These are phyloP conservation scores for Brassica rapa DNA, from an alignment of 345 rosid species.

Conservation along the genomic window DNA sequence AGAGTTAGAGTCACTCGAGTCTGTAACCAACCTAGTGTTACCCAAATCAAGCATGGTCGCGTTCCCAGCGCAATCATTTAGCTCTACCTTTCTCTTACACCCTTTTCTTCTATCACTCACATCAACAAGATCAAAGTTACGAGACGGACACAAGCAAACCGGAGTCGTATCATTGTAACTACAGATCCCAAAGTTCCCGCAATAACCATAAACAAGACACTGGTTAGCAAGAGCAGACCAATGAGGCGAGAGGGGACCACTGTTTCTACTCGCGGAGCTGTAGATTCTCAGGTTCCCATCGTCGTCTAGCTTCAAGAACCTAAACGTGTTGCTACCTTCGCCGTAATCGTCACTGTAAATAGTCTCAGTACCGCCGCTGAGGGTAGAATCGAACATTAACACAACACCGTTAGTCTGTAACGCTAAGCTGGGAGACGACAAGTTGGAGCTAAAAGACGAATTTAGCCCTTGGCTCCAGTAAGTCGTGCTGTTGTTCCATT, in stretches of 20 bases:
- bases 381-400: conserved; percentile 36
- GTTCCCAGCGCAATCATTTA: conserved; percentile 48
- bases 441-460: conserved; percentile 48
- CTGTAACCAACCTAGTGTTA: conserved; percentile 47
- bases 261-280: conserved; percentile 36
- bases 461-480: conserved; percentile 66
- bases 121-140: conserved; percentile 57
- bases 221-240: conserved; percentile 66
- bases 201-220: conserved; percentile 61
- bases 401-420: conserved; percentile 53
- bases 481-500: conserved; percentile 48
- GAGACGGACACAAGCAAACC: conserved; percentile 60
- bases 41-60: conserved; percentile 53
- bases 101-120: conserved; percentile 51
- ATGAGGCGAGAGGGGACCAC: conserved; percentile 30
- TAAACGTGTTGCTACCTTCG: conserved; percentile 50
- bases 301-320: conserved; percentile 55
- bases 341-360: conserved; percentile 60
- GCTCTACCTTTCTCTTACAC: conserved; percentile 57
- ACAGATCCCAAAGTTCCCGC: conserved; percentile 67
- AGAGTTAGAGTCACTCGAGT: conserved; percentile 35
- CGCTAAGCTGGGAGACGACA: conserved; percentile 47
- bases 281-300: conserved; percentile 74
- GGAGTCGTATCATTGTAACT: conserved; percentile 50
- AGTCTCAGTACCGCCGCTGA: conserved; percentile 27